phyloP scores from a whole-genome alignment of 495 filamentous ascomycete species.

The Lepraria neglecta region DNA sequence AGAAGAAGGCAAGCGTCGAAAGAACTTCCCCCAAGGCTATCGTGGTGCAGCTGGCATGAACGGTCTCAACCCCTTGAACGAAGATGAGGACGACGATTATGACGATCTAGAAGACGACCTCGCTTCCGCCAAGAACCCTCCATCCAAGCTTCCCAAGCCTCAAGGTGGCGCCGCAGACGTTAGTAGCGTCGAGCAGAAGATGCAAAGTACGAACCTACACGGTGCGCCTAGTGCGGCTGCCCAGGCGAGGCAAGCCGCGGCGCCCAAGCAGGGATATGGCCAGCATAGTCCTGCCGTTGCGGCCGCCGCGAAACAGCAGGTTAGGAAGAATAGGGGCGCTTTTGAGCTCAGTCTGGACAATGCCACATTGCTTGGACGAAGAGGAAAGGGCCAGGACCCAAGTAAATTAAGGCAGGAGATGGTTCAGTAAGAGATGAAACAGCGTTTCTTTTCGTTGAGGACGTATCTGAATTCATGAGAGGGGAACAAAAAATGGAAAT shows the following conservation, averaged over 20 bases:
- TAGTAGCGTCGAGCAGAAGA: conserved; percentile 72
- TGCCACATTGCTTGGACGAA: conserved; percentile 76
- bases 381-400: conserved; percentile 45
- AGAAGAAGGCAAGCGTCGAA: conserved; percentile 87
- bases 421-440: conserved; percentile 23
- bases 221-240: conserved; percentile 49
- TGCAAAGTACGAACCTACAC: conserved; percentile 71
- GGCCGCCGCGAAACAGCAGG: conserved; percentile 71
- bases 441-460: not conserved
- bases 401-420: conserved; percentile 32
- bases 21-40: conserved; percentile 66
- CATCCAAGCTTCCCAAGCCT: conserved; percentile 63
- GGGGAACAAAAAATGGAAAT: too few relatives aligned
- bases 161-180: conserved; percentile 54
- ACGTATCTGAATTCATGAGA: too few relatives aligned
- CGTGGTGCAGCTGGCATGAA: conserved; percentile 48
- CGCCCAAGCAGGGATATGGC: conserved; percentile 60
- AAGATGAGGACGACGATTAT: conserved; percentile 52
- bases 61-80: conserved; percentile 62
- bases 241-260: conserved; percentile 50
- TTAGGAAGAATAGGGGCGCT: conserved; percentile 55
- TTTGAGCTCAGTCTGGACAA: conserved; percentile 91
- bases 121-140: conserved; percentile 41
- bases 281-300: conserved; percentile 73
- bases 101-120: conserved; percentile 46